phyloP scores from a whole-genome alignment of 306 rosid genomes.

The Sindora glabra region DNA sequence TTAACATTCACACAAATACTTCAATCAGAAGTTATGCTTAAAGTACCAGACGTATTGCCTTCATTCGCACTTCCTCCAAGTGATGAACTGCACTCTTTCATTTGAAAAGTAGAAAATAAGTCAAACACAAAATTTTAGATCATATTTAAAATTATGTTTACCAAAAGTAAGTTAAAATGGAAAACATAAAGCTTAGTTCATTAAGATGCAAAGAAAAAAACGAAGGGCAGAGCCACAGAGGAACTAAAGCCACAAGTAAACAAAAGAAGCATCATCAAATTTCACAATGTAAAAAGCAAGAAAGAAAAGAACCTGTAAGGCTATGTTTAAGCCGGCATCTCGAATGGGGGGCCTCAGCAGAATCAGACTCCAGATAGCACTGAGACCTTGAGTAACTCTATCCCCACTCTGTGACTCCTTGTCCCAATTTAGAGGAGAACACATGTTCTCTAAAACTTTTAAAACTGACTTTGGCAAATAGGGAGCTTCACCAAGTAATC shows the following conservation, averaged over 20 bases:
- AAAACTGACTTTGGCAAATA: conserved; percentile 73
- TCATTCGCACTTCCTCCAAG: conserved; percentile 86
- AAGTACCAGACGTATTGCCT: conserved; percentile 92
- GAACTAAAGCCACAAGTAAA: conserved; percentile 8
- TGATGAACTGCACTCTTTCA: conserved; percentile 88
- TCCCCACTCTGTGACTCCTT: conserved; percentile 76
- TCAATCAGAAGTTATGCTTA: conserved; percentile 14
- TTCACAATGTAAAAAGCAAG: background rate
- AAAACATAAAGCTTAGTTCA: background rate
- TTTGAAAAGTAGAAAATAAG: conserved; percentile 24
- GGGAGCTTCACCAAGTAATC: conserved; percentile 87
- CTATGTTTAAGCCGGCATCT: conserved; percentile 80
- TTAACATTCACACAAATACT: background rate
- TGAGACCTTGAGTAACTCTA: conserved; percentile 94
- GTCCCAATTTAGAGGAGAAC: conserved; percentile 72
- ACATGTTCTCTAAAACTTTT: conserved; percentile 68
- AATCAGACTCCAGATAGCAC: conserved; percentile 88
- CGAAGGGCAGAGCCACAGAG: background rate
- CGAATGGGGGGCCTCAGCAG: conserved; percentile 83
- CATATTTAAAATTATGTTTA: no score
- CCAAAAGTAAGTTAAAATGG: no score
- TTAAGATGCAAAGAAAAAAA: background rate
- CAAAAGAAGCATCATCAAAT: background rate
- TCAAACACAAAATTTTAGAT: background rate
- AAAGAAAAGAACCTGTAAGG: conserved; percentile 58